Evolutionary conservation across 2,329 filamentous ascomycete species (phyloP), one percentile per base, ranked within the genome.

Genomic region (Malbranchea cinnamomea): DNA sequence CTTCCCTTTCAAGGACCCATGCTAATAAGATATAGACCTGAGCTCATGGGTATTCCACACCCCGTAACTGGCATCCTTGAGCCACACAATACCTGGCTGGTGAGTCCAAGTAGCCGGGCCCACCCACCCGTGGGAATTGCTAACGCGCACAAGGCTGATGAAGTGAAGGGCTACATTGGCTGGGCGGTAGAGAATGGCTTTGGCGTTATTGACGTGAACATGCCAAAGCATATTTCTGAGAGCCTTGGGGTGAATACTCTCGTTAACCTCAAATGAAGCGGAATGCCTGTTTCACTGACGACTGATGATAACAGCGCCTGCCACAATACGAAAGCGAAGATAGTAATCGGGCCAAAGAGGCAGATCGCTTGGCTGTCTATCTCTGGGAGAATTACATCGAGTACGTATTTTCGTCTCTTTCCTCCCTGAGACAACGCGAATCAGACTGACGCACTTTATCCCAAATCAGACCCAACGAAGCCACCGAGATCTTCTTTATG

Each of bases 331-430:
- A 77, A 37, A 60, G 63, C 5, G 52, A 57, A 6, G 47, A 56
- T 35, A 56, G 40, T 41, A 56, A 48, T 32, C 69, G 71, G 51
- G 74, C 71, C 36, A 50, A 50, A 14, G 62, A 63, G 31, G 67
- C 65, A 0, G 73, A 78, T 37, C 75, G 87, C 37, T 60, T 94
- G 7, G 72, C 87, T 4, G 74, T 69, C 36, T 95, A 93, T 47
- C 62, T 98, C 9, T 98, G 89, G 89, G 85, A 94, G 44, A 98
- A 98, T 48, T 94, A 94, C 47, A 73, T 98, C 12, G 81, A 93
- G 61, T 71, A 53, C 43, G n/a, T n/a, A n/a, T n/a, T n/a, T n/a
- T n/a, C n/a, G n/a, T n/a, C n/a, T n/a, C n/a, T n/a, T n/a, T n/a
- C n/a, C n/a, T n/a, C n/a, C n/a, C 30, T 32, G 15, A 33, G 31